These are phyloP conservation scores for Amaranthus cruentus DNA, from an alignment of 148 eudicot genomes.

Conservation along the genomic window DNA sequence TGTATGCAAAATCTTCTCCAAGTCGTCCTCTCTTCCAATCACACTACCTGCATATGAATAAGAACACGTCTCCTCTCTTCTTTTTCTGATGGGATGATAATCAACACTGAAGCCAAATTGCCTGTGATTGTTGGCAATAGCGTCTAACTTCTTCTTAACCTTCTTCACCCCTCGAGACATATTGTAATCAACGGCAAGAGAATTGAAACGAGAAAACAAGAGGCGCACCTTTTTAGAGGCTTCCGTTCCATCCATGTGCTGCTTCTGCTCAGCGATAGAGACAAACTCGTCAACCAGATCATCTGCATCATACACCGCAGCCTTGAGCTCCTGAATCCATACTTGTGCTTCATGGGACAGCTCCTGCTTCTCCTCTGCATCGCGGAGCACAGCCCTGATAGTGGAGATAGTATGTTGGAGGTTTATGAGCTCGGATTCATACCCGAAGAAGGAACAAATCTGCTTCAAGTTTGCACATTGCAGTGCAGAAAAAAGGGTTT, in stretches of 20 bases:
- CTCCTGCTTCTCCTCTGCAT: constrained; percentile 5
- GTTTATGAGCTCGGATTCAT: background rate
- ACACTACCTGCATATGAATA: background rate
- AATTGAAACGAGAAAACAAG: constrained; percentile 2
- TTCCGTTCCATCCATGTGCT: background rate
- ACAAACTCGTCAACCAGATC: constrained; percentile 7
- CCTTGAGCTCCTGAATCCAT: constrained; percentile 5
- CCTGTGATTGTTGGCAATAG: background rate
- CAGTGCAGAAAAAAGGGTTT: background rate
- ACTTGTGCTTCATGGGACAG: background rate
- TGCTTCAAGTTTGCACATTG: constrained; percentile 1
- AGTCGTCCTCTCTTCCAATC: constrained; percentile 3
- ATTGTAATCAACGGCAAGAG: constrained; percentile 3
- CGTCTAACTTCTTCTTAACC: background rate
- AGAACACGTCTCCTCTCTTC: constrained; percentile 6
- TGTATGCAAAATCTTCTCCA: background rate
- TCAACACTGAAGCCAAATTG: constrained; percentile 7
- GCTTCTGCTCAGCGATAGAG: constrained; percentile 2
- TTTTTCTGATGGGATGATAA: background rate
- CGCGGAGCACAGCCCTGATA: constrained; percentile 3
- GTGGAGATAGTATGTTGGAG: background rate
- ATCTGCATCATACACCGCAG: constrained; percentile 5
- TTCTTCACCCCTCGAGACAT: constrained; percentile 3
- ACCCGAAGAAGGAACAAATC: background rate
- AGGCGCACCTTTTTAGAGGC: background rate